Evolutionary conservation across 1,284 basidiomycete genomes (phyloP).

Genomic region (Pholiota adiposa): DNA sequence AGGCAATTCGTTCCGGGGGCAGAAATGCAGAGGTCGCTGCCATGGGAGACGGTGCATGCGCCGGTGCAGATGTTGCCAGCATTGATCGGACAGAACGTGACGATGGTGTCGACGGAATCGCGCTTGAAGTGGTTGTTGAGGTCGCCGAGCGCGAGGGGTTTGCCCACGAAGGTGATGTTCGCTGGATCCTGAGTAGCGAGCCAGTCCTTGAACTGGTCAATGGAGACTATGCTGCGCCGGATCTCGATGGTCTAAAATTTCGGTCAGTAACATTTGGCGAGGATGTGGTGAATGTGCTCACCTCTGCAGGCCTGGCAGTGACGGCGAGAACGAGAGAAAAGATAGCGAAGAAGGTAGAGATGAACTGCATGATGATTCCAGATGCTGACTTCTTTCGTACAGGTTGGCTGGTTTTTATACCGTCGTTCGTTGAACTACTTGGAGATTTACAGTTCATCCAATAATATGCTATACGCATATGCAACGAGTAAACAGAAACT

Average conservation of each 20-base stretch:
- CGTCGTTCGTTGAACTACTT: neutral
- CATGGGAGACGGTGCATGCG: slow-evolving; percentile 29
- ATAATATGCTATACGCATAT: neutral
- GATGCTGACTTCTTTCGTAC: neutral
- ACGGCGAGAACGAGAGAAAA: neutral
- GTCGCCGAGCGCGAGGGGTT: neutral
- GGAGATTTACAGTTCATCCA: too few relatives aligned
- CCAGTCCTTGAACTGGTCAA: slow-evolving; percentile 23
- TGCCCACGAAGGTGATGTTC: slow-evolving; percentile 24
- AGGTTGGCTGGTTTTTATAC: neutral
- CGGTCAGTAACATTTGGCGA: neutral
- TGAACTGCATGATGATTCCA: slow-evolving; percentile 6
- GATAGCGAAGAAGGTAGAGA: neutral
- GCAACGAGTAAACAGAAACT: neutral
- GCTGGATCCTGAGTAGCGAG: slow-evolving; percentile 26
- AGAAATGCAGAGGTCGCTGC: slow-evolving; percentile 24
- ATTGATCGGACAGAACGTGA: slow-evolving; percentile 26
- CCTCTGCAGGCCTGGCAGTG: neutral
- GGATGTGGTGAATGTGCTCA: neutral
- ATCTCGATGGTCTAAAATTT: neutral
- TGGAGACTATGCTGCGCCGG: neutral
- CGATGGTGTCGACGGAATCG: slow-evolving; percentile 20
- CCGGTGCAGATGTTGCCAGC: slow-evolving; percentile 27
- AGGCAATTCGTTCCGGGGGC: slow-evolving; percentile 31
- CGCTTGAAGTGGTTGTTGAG: neutral